A percentile compares a stretch with the other conserved stretches of the same genome.
Evolutionary conservation across 83 land plant genomes (phyloP).

Genomic region (Isoetes engelmannii): DNA sequence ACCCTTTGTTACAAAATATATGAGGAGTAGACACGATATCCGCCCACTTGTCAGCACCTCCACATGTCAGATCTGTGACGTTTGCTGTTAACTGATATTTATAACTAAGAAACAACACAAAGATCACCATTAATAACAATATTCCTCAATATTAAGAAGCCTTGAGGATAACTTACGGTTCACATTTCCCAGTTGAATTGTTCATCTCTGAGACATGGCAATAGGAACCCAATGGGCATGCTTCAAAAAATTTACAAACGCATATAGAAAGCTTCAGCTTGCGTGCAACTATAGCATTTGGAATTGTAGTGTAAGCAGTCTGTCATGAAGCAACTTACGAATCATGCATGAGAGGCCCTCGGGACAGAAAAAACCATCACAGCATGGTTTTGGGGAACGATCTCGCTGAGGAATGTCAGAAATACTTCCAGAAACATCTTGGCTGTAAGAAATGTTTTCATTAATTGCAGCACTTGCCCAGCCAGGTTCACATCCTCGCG

Average conservation of each 20-base stretch:
- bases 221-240: slow-evolving; percentile 84
- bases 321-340: slow-evolving; percentile 44
- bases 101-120: slow-evolving; percentile 33
- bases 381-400: slow-evolving; percentile 54
- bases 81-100: slow-evolving; percentile 47
- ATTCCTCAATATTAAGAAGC: neutral
- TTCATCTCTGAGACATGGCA: slow-evolving; percentile 62
- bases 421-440: slow-evolving; percentile 18
- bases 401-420: slow-evolving; percentile 32
- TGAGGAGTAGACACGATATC: slow-evolving; percentile 37
- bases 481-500: slow-evolving; percentile 75
- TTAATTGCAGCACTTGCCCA: slow-evolving; percentile 49
- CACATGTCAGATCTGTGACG: slow-evolving; percentile 45
- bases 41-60: slow-evolving; percentile 75
- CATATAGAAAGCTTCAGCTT: neutral
- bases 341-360: slow-evolving; percentile 86
- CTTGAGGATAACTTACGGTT: slow-evolving; percentile 63
- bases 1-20: slow-evolving; percentile 64
- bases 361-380: slow-evolving; percentile 88
- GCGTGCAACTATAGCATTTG: neutral
- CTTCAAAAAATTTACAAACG: slow-evolving; percentile 30
- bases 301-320: neutral
- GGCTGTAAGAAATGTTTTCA: slow-evolving; percentile 19
- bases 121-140: slow-evolving; percentile 14
- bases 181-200: slow-evolving; percentile 51